Conservation (phyloP, 2,329 filamentous ascomycete genomes). For the Cladophialophora immunda region DNA sequence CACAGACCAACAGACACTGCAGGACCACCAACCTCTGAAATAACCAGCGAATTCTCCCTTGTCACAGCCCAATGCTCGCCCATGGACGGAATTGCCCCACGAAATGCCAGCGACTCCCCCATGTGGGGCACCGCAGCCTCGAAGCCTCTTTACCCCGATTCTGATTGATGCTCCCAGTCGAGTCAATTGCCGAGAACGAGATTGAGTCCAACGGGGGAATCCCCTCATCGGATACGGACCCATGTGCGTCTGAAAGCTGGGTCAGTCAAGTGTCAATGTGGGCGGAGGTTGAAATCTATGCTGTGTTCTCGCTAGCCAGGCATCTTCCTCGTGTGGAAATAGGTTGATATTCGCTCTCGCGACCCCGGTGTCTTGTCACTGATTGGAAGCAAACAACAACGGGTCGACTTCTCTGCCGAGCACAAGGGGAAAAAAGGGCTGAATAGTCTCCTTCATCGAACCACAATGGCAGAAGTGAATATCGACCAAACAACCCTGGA, state of each 20-base stretch:
- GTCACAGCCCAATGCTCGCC: background rate
- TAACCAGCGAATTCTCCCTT: background rate
- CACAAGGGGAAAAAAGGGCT: background rate
- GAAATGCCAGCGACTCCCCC: background rate
- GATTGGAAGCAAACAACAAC: background rate
- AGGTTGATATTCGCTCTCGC: background rate
- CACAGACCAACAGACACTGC: background rate
- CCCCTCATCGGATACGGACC: slow-evolving; percentile 22
- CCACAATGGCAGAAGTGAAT: slow-evolving; percentile 24
- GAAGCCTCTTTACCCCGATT: slow-evolving; percentile 7
- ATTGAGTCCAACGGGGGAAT: background rate
- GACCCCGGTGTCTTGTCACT: background rate
- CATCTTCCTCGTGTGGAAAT: background rate
- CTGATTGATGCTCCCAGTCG: background rate
- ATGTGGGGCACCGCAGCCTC: slow-evolving; percentile 34
- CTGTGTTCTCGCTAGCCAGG: background rate
- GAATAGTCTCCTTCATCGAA: background rate
- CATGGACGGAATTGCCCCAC: background rate
- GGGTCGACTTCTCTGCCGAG: background rate
- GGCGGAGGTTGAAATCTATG: background rate
- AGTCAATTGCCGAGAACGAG: slow-evolving; percentile 14
- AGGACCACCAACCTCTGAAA: background rate
- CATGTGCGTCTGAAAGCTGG: background rate
- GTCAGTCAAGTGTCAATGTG: background rate
- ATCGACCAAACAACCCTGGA: slow-evolving; percentile 29